Percentiles rank a stretch among this genome's conserved stretches.
These are phyloP conservation scores for Craterostigma plantagineum DNA, from an alignment of 257 asterid genomes.

Conservation along the genomic window DNA sequence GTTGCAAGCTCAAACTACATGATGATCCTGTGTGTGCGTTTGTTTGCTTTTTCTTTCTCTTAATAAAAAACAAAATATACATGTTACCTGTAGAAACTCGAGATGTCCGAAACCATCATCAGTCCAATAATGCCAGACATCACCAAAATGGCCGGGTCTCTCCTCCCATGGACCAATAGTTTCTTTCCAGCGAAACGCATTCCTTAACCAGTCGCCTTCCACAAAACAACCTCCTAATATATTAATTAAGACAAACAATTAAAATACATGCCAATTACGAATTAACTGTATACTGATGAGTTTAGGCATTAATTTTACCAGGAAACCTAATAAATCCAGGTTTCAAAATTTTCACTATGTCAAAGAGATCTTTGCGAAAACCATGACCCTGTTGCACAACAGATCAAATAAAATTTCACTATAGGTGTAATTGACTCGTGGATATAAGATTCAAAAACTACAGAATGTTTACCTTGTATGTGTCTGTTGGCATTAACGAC, in stretches of 20 bases:
- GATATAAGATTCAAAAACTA: background rate
- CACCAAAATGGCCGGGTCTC: conserved; percentile 95
- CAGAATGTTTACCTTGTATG: conserved; percentile 47
- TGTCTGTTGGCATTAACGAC: conserved; percentile 81
- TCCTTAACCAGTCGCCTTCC: conserved; percentile 81
- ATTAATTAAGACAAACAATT: background rate
- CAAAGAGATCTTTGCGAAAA: conserved; percentile 76
- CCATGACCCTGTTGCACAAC: conserved; percentile 71
- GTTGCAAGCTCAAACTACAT: no score
- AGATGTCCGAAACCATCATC: conserved; percentile 88
- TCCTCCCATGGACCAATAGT: conserved; percentile 93
- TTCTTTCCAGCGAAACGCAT: conserved; percentile 96
- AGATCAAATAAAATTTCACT: background rate
- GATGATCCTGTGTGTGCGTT: no score
- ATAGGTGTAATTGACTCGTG: background rate
- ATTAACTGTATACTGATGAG: background rate
- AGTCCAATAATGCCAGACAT: conserved; percentile 95
- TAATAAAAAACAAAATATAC: conserved; percentile 2
- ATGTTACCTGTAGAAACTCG: conserved; percentile 72
- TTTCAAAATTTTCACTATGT: conserved; percentile 45
- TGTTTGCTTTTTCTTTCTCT: background rate
- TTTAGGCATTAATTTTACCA: conserved; percentile 22
- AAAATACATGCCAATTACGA: background rate
- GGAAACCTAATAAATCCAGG: conserved; percentile 91
- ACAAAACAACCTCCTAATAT: conserved; percentile 89